These are phyloP conservation scores for Capsicum chinense DNA, from an alignment of 257 asterid genomes.

Conservation along the genomic window DNA sequence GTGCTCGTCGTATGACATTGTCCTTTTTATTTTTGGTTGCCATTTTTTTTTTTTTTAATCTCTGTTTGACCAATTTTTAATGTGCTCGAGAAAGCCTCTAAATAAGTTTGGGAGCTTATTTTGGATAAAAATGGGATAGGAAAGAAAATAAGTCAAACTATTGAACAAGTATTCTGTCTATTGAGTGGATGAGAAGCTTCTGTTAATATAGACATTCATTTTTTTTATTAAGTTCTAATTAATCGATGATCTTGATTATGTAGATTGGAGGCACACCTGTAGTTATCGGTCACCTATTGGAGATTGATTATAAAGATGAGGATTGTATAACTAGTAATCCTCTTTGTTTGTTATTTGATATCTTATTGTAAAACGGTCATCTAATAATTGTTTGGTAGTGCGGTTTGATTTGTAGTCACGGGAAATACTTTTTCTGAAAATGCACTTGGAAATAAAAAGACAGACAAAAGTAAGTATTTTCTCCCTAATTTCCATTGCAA, in stretches of 20 bases:
- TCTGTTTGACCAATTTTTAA: slow-evolving; percentile 7
- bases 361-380: no score
- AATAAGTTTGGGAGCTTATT: slow-evolving; percentile 89
- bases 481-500: neutral
- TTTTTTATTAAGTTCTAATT: no score
- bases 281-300: no score
- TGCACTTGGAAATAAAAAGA: slow-evolving; percentile 2
- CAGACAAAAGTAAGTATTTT: neutral
- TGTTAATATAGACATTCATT: no score
- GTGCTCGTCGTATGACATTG: neutral
- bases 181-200: slow-evolving; percentile 93
- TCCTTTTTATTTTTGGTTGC: neutral
- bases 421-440: no score
- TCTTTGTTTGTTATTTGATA: no score
- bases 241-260: no score
- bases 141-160: slow-evolving; percentile 81
- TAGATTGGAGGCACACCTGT: no score
- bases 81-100: slow-evolving; percentile 92
- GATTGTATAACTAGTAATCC: no score
- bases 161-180: slow-evolving; percentile 85
- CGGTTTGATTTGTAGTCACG: no score
- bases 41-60: neutral
- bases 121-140: slow-evolving; percentile 88
- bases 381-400: no score
- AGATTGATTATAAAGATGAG: no score